These are phyloP conservation scores for Metschnikowia proteae DNA, from an alignment of 805 yeast genomes.

Conservation along the genomic window DNA sequence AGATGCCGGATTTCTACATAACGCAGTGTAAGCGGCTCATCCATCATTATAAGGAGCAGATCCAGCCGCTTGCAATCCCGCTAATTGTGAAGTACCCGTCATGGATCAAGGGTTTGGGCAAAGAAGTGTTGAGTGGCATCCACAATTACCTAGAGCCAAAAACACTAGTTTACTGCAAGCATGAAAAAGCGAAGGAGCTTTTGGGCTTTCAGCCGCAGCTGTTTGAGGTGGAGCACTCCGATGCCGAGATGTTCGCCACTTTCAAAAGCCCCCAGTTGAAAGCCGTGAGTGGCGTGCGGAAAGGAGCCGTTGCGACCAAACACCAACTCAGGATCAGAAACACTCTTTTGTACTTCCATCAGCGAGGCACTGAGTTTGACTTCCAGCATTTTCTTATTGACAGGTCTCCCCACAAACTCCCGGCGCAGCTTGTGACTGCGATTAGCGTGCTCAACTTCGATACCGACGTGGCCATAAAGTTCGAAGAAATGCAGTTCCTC, in stretches of 20 bases:
- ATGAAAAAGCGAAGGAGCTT: conserved; percentile 18
- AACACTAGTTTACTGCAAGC: conserved; percentile 48
- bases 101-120: conserved; percentile 87
- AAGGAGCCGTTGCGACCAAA: conserved; percentile 41
- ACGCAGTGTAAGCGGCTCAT: conserved; percentile 40
- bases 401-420: conserved; percentile 9
- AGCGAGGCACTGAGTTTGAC: conserved; percentile 12
- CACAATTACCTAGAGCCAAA: conserved; percentile 48
- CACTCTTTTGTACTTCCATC: conserved; percentile 54
- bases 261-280: conserved; percentile 4
- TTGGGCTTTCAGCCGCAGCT: conserved; percentile 22
- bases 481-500: conserved; percentile 1
- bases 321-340: conserved; percentile 51
- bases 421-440: conserved; percentile 8
- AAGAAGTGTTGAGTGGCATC: conserved; percentile 54
- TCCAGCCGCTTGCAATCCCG: conserved; percentile 25
- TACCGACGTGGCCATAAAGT: background rate
- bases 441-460: conserved; percentile 13
- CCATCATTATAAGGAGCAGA: conserved; percentile 20
- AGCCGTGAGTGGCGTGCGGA: conserved; percentile 13
- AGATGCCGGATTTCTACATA: conserved; percentile 56
- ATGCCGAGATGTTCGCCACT: conserved; percentile 13
- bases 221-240: conserved; percentile 24
- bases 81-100: conserved; percentile 80
- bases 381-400: conserved; percentile 11